Evolutionary conservation across 1,284 basidiomycete species (phyloP), one percentile per base, ranked within the genome.

Genomic region (Marasmius sp.): DNA sequence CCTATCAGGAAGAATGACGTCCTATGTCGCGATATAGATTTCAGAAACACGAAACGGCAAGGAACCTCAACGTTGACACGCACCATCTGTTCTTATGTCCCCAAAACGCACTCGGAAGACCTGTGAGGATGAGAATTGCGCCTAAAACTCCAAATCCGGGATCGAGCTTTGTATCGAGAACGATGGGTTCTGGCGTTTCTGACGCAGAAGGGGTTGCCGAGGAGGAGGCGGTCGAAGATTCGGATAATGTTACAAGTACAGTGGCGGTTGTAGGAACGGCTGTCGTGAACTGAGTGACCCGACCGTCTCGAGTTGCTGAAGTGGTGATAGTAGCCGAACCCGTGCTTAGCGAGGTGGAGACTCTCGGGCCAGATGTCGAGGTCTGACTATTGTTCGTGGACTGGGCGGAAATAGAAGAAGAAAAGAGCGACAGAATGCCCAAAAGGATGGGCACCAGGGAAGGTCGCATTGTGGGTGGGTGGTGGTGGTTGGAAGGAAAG

Each of bases 1-100:
- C 95, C 93, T 66, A 92, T 89, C 69, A 97, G 82, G 73, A 96
- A 96, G 78, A 95, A 90, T 8, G 94, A 94, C n/a, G 93, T 91
- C 91, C 92, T 93, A 72, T 43, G 62, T 60, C 58, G 61, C 47
- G 59, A 63, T 55, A 64, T 63, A 58, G 70, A 27, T 59, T 64
- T 57, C 33, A 63, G 47, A 62, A 62, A 62, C 57, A 55, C 59
- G 45, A 57, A 58, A 57, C 33, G 20, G 48, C 3, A 56, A 61
- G 68, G 55, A 53, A 68, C 61, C 61, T 39, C 66, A 60, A 59
- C 27, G 64, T 59, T 56, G 16, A 66, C 66, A 57, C 79, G 54
- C 65, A 90, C 94, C 94, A 95, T 82, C 94, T 81, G 73, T 95
- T 95, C 81, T 95, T 95, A 76, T 95, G 93, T 20, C 96, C 96